Base-by-base conservation (phyloP, 257 asterid genomes). In the Salvia rosmarinus region DNA sequence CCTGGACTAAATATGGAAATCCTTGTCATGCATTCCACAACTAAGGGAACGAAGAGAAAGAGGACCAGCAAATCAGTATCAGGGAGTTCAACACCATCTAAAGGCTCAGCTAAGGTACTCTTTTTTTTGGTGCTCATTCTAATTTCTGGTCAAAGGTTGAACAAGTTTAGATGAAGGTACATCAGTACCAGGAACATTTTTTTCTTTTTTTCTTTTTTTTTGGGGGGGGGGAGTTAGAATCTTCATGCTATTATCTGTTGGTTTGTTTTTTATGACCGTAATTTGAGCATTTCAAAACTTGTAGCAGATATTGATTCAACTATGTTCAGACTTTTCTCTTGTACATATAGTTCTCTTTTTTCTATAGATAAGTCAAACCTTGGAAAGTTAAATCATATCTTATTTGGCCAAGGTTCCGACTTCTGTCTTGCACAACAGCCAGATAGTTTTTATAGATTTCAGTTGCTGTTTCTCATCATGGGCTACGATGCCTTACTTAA, bases 1-100 rank as follows among this genome's bases (percentile, higher is more conserved):
- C 30, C 66, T 76, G 67, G 68, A 66, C 76, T 75, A 42, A 42
- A 25, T 32, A 12, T 68, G 9, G 35, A 39, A 60, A 62, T 55
- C 6, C 34, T 54, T 49, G 3, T 34, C 30, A 5, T 81, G 69
- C 64, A 5, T 44, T 59, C 71, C 73, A 12, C 88, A 69, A 83
- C 81, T 65, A 84, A 88, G 87, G 95, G 92, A 13, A 85, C 79
- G 76, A 93, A 92, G 86, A 90, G 99, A 66, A 87, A 84, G 73
- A 84, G 98, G 81, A 64, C 19, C 16, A 81, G 85, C 85, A 87
- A 80, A 60, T 73, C 89, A 10, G 74, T 84, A 39, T 71, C 93
- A 64, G 90, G 79, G 64, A 84, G 86, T 68, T 77, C 82, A 60
- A 65, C 87, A 32, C 77, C 90, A 67, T 78, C 88, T 28, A 90